These are phyloP conservation scores for Wilhelminamyces savonicus DNA, from an alignment of 805 yeast genomes.

Conservation along the genomic window DNA sequence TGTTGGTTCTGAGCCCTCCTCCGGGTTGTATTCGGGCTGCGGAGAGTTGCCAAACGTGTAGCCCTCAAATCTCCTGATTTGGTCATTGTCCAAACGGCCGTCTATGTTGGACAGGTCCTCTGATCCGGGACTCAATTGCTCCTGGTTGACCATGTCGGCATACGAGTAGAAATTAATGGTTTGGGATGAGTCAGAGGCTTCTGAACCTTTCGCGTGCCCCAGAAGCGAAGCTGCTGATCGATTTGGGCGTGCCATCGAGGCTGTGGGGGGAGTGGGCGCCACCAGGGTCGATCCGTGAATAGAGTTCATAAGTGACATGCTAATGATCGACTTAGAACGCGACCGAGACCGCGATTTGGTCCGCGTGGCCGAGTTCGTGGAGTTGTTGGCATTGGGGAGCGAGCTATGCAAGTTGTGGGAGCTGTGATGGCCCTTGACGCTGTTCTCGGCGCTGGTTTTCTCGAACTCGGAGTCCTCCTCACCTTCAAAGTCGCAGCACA, in stretches of 20 bases:
- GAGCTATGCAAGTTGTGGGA: not conserved
- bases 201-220: too few relatives aligned
- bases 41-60: too few relatives aligned
- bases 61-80: too few relatives aligned
- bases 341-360: constrained; percentile 4
- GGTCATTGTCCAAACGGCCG: too few relatives aligned
- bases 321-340: constrained; percentile 16
- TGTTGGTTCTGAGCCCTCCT: too few relatives aligned
- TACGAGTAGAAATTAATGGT: constrained; percentile 26
- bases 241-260: not conserved
- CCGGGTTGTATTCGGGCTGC: too few relatives aligned
- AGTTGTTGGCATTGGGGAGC: not conserved
- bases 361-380: not conserved
- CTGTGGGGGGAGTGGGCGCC: not conserved
- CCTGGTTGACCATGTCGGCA: constrained; percentile 23
- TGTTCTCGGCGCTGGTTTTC: constrained; percentile 1
- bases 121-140: too few relatives aligned
- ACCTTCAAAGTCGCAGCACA: constrained; percentile 13
- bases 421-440: not conserved
- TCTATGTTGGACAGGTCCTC: too few relatives aligned
- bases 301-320: constrained; percentile 15
- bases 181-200: too few relatives aligned
- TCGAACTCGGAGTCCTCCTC: constrained; percentile 1
- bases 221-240: too few relatives aligned
- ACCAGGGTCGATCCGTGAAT: constrained; percentile 3